Evolutionary conservation across 257 asterid species (phyloP).

Genomic region (Solanum clarkiae): DNA sequence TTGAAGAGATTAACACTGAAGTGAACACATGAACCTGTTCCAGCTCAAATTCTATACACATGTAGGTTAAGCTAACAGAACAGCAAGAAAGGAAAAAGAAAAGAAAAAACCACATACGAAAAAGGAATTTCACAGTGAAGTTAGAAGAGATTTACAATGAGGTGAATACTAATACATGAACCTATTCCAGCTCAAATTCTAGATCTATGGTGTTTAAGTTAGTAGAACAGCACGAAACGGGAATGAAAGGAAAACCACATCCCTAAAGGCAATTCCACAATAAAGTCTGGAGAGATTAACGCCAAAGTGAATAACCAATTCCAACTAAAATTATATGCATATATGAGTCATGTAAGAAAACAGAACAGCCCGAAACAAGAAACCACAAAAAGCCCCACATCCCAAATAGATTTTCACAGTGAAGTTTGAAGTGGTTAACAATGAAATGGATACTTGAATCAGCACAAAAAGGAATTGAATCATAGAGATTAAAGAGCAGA

Average conservation of each 20-base stretch:
- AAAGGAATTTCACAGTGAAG: neutral
- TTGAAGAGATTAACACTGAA: neutral
- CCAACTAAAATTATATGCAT: neutral
- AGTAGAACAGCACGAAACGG: neutral
- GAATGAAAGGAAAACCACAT: neutral
- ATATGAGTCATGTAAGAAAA: neutral
- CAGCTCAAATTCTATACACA: neutral
- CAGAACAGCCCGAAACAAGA: neutral
- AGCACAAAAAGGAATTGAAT: neutral
- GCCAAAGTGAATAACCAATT: neutral
- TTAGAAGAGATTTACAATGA: neutral
- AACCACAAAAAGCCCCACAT: neutral
- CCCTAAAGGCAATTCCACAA: neutral
- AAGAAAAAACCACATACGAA: neutral
- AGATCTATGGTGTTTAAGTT: neutral
- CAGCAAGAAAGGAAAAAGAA: neutral
- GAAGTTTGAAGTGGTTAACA: neutral
- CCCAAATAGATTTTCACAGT: neutral
- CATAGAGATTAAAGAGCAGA: neutral
- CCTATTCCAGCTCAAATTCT: neutral
- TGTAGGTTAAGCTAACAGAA: neutral
- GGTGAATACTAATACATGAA: too few relatives aligned
- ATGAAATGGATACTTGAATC: neutral
- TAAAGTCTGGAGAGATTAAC: neutral
- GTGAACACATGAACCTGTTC: neutral